Evolutionary conservation across 2,329 filamentous ascomycete species (phyloP).

Genomic region (Sporothrix euskadiensis): DNA sequence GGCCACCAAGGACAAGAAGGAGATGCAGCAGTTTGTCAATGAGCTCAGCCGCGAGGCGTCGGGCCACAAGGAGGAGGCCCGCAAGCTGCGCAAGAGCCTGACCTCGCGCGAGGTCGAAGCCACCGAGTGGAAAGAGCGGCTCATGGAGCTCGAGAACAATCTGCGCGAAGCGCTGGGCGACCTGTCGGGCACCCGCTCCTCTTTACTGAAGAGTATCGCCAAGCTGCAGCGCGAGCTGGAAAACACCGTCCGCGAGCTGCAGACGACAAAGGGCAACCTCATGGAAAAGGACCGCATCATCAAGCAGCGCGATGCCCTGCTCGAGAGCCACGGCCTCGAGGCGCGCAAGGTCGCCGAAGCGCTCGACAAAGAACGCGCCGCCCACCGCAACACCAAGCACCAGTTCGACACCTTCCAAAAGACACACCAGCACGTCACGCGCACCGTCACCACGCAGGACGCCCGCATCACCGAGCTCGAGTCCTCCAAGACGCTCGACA

Average conservation of each 20-base stretch:
- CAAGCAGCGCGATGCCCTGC: slow-evolving; percentile 81
- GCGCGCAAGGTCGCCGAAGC: slow-evolving; percentile 80
- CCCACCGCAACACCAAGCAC: slow-evolving; percentile 81
- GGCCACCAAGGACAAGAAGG: slow-evolving; percentile 86
- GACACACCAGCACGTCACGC: slow-evolving; percentile 81
- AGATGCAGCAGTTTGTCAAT: slow-evolving; percentile 89
- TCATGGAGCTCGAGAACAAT: slow-evolving; percentile 87
- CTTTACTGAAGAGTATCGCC: slow-evolving; percentile 79
- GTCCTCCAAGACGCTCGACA: slow-evolving; percentile 72
- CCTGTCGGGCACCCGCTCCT: slow-evolving; percentile 80
- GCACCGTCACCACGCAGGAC: slow-evolving; percentile 82
- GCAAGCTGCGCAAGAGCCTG: slow-evolving; percentile 78
- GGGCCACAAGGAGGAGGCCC: slow-evolving; percentile 79
- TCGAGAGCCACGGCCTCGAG: slow-evolving; percentile 87
- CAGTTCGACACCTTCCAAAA: slow-evolving; percentile 87
- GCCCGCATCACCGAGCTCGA: slow-evolving; percentile 84
- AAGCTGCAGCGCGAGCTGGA: slow-evolving; percentile 88
- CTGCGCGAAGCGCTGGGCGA: slow-evolving; percentile 85
- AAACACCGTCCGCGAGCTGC: slow-evolving; percentile 77
- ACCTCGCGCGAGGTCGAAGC: slow-evolving; percentile 85
- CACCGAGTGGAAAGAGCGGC: slow-evolving; percentile 83
- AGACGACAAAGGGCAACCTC: slow-evolving; percentile 71
- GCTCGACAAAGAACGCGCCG: slow-evolving; percentile 85
- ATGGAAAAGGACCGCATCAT: slow-evolving; percentile 91
- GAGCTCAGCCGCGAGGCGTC: slow-evolving; percentile 85